phyloP scores from a whole-genome alignment of 2,329 filamentous ascomycete species.

The Ophiostoma himal-ulmi region DNA sequence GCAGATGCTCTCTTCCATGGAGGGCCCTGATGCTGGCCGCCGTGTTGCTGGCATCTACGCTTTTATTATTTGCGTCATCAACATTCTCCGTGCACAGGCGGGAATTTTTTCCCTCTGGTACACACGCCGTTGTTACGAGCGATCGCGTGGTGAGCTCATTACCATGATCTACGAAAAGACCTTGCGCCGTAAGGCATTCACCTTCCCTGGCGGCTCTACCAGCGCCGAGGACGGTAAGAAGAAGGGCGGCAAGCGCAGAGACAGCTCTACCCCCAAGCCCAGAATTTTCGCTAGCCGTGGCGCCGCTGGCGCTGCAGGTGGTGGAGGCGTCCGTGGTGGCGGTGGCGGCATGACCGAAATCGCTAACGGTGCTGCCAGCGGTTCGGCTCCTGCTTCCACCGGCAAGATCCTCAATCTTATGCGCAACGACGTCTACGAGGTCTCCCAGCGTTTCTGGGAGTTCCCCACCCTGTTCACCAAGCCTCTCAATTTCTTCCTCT shows the following conservation, averaged over 20 bases:
- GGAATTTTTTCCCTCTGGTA: conserved; percentile 72
- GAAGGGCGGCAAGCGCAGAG: conserved; percentile 30
- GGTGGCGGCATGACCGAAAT: conserved; percentile 18
- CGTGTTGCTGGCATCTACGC: conserved; percentile 61
- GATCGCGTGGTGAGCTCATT: conserved; percentile 77
- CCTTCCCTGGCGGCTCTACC: conserved; percentile 32
- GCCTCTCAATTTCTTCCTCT: conserved; percentile 69
- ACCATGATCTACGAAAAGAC: conserved; percentile 50
- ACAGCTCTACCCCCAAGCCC: conserved; percentile 20
- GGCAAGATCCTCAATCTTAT: conserved; percentile 88
- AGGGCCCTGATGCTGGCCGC: conserved; percentile 44
- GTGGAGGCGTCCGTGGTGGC: conserved; percentile 17
- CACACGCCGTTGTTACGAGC: conserved; percentile 74
- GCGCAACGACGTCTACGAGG: conserved; percentile 74
- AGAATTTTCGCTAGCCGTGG: conserved; percentile 18
- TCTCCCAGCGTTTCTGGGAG: conserved; percentile 83
- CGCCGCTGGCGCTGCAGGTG: conserved; percentile 5
- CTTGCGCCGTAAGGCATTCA: conserved; percentile 71
- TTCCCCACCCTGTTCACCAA: conserved; percentile 69
- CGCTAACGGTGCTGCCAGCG: conserved; percentile 13
- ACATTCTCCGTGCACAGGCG: conserved; percentile 58
- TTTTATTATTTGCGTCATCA: conserved; percentile 52
- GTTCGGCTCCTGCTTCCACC: conserved; percentile 62
- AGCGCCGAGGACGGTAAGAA: background rate
- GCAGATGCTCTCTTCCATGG: conserved; percentile 62